phyloP scores from a whole-genome alignment of 257 asterid species.

The Solanum dulcamara region DNA sequence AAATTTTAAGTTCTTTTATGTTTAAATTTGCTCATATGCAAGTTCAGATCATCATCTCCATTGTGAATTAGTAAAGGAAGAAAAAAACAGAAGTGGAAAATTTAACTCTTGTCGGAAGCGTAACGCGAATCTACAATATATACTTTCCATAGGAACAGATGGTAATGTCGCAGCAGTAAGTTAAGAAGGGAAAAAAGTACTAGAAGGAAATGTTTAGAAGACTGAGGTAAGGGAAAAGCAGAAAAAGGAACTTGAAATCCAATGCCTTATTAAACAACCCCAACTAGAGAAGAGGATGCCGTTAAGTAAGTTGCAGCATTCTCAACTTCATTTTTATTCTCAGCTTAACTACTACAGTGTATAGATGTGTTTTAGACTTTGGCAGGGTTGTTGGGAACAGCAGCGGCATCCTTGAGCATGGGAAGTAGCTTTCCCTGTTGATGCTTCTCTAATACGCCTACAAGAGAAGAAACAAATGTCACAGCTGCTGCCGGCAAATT shows the following conservation, averaged over 20 bases:
- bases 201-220: not conserved
- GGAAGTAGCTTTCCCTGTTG: conserved; percentile 49
- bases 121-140: not conserved
- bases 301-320: not conserved
- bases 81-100: not conserved
- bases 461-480: not conserved
- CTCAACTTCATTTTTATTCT: not conserved
- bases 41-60: not conserved
- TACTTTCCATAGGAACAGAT: not conserved
- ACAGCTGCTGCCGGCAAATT: not conserved
- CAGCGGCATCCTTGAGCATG: conserved; percentile 57
- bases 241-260: not conserved
- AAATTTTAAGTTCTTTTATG: not conserved
- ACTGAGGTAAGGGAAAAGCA: not conserved
- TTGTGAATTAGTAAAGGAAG: not conserved
- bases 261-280: not conserved
- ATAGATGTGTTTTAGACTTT: conserved; percentile 4
- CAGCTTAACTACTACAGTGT: not conserved
- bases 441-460: conserved; percentile 44
- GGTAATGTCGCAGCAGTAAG: not conserved
- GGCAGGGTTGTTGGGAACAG: conserved; percentile 23
- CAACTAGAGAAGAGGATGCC: not conserved
- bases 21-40: not conserved
- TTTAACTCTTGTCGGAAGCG: not conserved
- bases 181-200: not conserved